Evolutionary conservation across 352 stramenopile species (phyloP).

Genomic region (Globisporangium polare): DNA sequence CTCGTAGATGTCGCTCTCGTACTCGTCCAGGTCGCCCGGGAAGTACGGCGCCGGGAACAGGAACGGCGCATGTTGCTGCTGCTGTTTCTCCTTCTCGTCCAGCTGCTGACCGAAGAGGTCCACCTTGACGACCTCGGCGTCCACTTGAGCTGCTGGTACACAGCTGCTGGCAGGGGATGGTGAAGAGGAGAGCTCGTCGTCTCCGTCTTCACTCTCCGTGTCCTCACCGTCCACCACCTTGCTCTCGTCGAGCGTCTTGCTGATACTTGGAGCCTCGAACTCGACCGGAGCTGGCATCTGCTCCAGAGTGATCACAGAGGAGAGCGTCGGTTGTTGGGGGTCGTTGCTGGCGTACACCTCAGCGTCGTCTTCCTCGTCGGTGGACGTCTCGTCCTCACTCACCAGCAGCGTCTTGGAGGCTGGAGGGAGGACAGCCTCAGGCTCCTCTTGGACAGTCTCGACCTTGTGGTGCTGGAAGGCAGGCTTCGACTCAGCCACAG

Average conservation of each 20-base stretch:
- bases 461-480: background rate
- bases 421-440: background rate
- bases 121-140: slow-evolving; percentile 3
- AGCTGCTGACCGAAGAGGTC: slow-evolving; percentile 13
- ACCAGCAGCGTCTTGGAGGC: background rate
- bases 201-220: slow-evolving; percentile 16
- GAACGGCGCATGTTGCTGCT: slow-evolving; percentile 12
- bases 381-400: background rate
- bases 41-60: slow-evolving; percentile 27
- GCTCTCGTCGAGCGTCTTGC: background rate
- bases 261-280: background rate
- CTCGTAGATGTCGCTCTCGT: slow-evolving; percentile 49
- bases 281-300: background rate
- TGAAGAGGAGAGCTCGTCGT: background rate
- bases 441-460: slow-evolving; percentile 3
- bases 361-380: too few species aligned
- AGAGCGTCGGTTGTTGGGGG: too few species aligned
- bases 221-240: slow-evolving; percentile 11
- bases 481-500: background rate
- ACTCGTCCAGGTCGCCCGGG: slow-evolving; percentile 42
- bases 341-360: too few species aligned
- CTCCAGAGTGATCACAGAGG: background rate
- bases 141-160: background rate
- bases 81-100: background rate
- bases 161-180: background rate